Evolutionary conservation across 2,329 filamentous ascomycete genomes (phyloP).

Genomic region (Alternaria viburni): DNA sequence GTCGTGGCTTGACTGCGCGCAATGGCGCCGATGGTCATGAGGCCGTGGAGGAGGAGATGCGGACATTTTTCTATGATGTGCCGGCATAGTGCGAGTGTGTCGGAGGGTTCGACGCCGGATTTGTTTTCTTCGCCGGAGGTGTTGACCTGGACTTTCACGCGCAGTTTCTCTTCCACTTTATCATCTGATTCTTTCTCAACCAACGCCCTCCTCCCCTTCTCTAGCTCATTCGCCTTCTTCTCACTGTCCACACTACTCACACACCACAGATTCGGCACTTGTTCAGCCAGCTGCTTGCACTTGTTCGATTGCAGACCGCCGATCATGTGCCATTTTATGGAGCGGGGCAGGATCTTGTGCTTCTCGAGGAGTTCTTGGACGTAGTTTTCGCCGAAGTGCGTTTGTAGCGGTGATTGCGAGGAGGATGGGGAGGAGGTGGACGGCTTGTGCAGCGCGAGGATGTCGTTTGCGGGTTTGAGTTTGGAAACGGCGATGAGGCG

Average conservation of each 20-base stretch:
- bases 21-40: slow-evolving; percentile 98
- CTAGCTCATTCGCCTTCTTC: slow-evolving; percentile 86
- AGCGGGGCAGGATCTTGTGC: slow-evolving; percentile 74
- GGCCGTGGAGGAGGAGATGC: slow-evolving; percentile 74
- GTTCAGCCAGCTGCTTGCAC: slow-evolving; percentile 81
- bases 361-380: slow-evolving; percentile 82
- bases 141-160: slow-evolving; percentile 92
- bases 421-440: slow-evolving; percentile 20
- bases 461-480: slow-evolving; percentile 89
- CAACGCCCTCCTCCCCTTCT: slow-evolving; percentile 74
- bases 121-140: slow-evolving; percentile 89
- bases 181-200: slow-evolving; percentile 38
- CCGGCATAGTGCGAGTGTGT: slow-evolving; percentile 69
- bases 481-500: slow-evolving; percentile 96
- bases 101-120: slow-evolving; percentile 75
- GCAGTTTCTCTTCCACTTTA: slow-evolving; percentile 53
- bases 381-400: slow-evolving; percentile 98
- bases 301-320: slow-evolving; percentile 93
- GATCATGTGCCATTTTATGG: slow-evolving; percentile 95
- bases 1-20: slow-evolving; percentile 76
- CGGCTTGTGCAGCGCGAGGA: slow-evolving; percentile 77
- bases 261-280: slow-evolving; percentile 87
- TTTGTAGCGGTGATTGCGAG: slow-evolving; percentile 52
- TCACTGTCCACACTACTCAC: slow-evolving; percentile 87
- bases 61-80: slow-evolving; percentile 75